Conservation (phyloP, 78 protist genomes). For the Creolimax fragrantissima region DNA sequence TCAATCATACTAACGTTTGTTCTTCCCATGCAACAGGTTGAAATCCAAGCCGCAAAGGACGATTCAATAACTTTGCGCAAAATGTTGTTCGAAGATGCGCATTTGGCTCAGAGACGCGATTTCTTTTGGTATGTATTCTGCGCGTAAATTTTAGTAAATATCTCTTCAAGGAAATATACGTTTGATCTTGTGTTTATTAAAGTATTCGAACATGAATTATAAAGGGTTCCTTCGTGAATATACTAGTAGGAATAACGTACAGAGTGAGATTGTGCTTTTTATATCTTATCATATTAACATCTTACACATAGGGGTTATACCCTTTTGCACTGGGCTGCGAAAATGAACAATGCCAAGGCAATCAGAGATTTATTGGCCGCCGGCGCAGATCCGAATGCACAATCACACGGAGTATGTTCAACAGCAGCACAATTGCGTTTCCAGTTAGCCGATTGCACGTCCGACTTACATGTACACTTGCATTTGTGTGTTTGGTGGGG, state of each 20-base stretch:
- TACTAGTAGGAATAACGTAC: no score
- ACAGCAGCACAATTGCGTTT: no score
- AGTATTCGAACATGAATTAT: no score
- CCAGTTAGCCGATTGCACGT: no score
- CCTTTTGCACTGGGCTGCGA: conserved; percentile 7
- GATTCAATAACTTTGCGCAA: not conserved
- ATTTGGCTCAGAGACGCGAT: not conserved
- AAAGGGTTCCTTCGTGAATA: no score
- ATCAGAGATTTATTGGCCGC: not conserved
- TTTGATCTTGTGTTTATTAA: no score
- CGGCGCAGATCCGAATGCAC: not conserved
- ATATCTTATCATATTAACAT: no score
- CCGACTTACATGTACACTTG: no score
- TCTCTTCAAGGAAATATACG: no score
- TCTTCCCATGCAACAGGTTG: not conserved
- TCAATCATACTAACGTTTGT: not conserved
- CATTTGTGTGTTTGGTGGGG: no score
- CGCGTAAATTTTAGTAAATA: no score
- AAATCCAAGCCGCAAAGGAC: not conserved
- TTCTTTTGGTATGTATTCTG: not conserved
- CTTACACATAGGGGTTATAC: not conserved
- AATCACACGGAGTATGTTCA: not conserved
- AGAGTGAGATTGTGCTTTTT: no score
- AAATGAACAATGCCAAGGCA: not conserved
- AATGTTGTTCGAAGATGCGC: not conserved